Evolutionary conservation across 164 flowering plant species (phyloP).

Genomic region (Macadamia tetraphylla): DNA sequence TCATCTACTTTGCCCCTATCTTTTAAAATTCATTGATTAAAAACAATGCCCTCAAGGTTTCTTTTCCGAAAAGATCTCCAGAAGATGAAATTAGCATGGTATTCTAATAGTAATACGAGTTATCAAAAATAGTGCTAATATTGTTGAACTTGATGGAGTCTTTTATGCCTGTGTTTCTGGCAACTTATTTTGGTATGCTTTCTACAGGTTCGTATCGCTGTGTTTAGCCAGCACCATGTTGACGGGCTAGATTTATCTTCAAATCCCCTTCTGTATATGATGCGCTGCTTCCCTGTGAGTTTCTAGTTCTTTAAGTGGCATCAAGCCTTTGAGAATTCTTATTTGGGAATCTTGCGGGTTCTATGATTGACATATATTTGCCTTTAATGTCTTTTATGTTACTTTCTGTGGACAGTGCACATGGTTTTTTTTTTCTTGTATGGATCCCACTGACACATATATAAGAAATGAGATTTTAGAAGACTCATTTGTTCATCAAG

Average conservation of each 20-base stretch:
- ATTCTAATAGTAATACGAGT: too few relatives aligned
- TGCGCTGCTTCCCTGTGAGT: slow-evolving; percentile 98
- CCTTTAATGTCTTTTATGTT: too few relatives aligned
- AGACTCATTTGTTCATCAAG: too few relatives aligned
- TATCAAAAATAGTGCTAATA: neutral
- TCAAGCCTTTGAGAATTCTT: neutral
- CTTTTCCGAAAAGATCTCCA: too few relatives aligned
- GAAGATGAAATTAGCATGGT: too few relatives aligned
- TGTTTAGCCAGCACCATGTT: slow-evolving; percentile 98
- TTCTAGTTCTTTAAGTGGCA: slow-evolving; percentile 1
- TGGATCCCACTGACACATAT: too few relatives aligned
- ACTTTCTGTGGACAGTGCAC: too few relatives aligned
- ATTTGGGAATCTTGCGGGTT: neutral
- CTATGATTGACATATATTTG: too few relatives aligned
- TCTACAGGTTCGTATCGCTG: slow-evolving; percentile 93
- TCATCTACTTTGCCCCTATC: neutral
- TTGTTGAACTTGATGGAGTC: slow-evolving; percentile 7
- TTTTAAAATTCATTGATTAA: neutral
- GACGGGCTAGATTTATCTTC: slow-evolving; percentile 94
- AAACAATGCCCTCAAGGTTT: neutral
- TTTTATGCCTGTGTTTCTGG: slow-evolving; percentile 6
- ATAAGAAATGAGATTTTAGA: too few relatives aligned
- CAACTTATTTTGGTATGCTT: slow-evolving; percentile 6
- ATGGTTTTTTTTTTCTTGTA: too few relatives aligned
- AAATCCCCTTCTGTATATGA: slow-evolving; percentile 95